Base-by-base conservation (phyloP, 2,329 filamentous ascomycete species). In the Fusarium sp. region DNA sequence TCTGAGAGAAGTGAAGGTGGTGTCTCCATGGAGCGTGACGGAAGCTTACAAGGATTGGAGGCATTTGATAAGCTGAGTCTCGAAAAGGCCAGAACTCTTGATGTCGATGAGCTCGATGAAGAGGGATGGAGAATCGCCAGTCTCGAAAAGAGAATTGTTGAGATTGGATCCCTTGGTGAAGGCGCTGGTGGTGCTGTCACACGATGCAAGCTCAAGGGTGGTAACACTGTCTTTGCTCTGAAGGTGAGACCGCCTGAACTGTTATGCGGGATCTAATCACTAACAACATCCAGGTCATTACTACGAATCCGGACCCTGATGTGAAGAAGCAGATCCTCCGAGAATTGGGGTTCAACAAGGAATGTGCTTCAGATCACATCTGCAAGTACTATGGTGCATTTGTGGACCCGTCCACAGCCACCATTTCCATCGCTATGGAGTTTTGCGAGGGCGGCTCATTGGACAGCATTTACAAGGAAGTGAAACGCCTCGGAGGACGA, bases 351-450 rank as follows among this genome's bases (percentile, higher is more conserved):
- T 99, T 98, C 86, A 99, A 99, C 86, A 98, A 98, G 81, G 93
- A 94, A 72, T 98, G 96, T 79, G 94, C 93, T 8, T 98, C 94
- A 7, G 91, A 96, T 64, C 94, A 98, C 79, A 99, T 99, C 76
- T 99, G 96, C 82, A 90, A 92, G 69, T 99, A 99, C 82, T 99
- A 98, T 76, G 96, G 96, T 69, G 95, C 95, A 42, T 99, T 98
- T 79, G 93, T 97, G 78, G 95, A 99, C 78, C 92, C 96, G 62
- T 91, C 93, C n/a, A 97, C 93, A 12, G 93, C 94, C 52, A 98
- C 95, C 49, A 98, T 99, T 72, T 97, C 93, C 49, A 99, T 99
- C 77, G 94, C 94, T 60, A 99, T 99, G 96, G 96, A 99, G 79
- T 98, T 97, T 76, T 99, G 96, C 78, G 96, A 98, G 81, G 96